Percentiles rank a stretch among this genome's conserved stretches.
Evolutionary conservation across 495 filamentous ascomycete genomes (phyloP).

Genomic region (Penicillium argentinense): DNA sequence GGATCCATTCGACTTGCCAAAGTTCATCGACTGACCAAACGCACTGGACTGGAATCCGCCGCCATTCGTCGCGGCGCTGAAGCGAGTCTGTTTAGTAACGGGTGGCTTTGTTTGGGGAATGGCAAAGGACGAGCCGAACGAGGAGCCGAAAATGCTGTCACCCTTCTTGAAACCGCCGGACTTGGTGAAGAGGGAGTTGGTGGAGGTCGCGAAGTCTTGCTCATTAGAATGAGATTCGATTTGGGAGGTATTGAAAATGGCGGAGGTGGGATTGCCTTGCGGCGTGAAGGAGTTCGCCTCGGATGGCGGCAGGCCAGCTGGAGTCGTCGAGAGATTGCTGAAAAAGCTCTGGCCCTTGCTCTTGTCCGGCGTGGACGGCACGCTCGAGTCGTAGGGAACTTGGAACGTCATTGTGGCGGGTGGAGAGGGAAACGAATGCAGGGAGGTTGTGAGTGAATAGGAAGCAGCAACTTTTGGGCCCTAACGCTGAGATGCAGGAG

Average conservation of each 20-base stretch:
- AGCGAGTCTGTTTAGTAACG: slow-evolving; percentile 33
- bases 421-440: too few relatives aligned
- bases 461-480: slow-evolving; percentile 21
- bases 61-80: slow-evolving; percentile 37
- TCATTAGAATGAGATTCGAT: slow-evolving; percentile 42
- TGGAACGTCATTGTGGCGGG: slow-evolving; percentile 40
- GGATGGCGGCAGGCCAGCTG: slow-evolving; percentile 71
- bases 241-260: slow-evolving; percentile 66
- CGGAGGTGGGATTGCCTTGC: slow-evolving; percentile 63
- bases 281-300: slow-evolving; percentile 72
- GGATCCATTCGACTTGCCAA: slow-evolving; percentile 30
- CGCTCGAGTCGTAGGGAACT: slow-evolving; percentile 36
- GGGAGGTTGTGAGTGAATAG: too few relatives aligned
- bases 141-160: slow-evolving; percentile 46
- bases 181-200: slow-evolving; percentile 39
- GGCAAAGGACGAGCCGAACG: slow-evolving; percentile 39
- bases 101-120: slow-evolving; percentile 31
- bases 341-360: slow-evolving; percentile 39
- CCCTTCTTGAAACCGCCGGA: slow-evolving; percentile 42
- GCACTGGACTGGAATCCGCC: slow-evolving; percentile 41
- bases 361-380: slow-evolving; percentile 46
- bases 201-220: slow-evolving; percentile 23
- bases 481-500: slow-evolving; percentile 11
- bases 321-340: slow-evolving; percentile 70
- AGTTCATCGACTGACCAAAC: slow-evolving; percentile 39